Evolutionary conservation across 2,329 filamentous ascomycete genomes (phyloP).

Genomic region (Teratosphaeria zuluensis): DNA sequence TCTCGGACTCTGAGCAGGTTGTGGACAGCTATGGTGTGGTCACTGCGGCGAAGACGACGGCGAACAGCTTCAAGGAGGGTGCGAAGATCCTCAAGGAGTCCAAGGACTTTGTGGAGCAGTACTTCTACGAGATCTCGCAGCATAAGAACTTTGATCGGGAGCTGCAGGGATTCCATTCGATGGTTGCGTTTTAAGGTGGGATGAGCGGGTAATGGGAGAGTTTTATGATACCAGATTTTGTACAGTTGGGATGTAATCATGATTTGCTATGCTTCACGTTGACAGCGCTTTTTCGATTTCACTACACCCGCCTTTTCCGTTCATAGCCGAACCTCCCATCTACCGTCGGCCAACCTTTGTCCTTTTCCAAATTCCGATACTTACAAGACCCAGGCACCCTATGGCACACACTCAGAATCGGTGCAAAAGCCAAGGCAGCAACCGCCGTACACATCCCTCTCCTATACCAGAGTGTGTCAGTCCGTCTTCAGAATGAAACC

Average conservation of each 20-base stretch:
- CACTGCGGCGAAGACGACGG: conserved; percentile 47
- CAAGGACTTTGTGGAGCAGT: conserved; percentile 60
- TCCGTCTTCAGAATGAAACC: too few species aligned
- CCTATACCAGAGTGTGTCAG: too few species aligned
- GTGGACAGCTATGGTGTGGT: conserved; percentile 69
- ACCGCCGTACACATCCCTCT: too few species aligned
- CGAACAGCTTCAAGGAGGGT: conserved; percentile 52
- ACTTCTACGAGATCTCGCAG: conserved; percentile 58
- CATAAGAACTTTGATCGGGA: conserved; percentile 69
- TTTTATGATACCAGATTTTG: background rate
- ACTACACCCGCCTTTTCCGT: too few species aligned
- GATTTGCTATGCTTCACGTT: background rate
- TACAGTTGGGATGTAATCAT: background rate
- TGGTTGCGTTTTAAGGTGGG: conserved; percentile 56
- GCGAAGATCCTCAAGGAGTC: conserved; percentile 57
- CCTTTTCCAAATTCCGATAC: too few species aligned
- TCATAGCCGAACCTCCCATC: too few species aligned
- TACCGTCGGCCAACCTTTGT: too few species aligned
- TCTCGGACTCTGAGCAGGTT: conserved; percentile 42
- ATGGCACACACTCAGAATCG: too few species aligned
- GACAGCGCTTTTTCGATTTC: too few species aligned
- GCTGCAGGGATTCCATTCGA: conserved; percentile 54
- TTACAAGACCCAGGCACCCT: too few species aligned
- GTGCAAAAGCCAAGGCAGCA: too few species aligned
- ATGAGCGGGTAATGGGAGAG: background rate